Evolutionary conservation across 2,329 filamentous ascomycete genomes (phyloP), one percentile per base, ranked within the genome.

Genomic region (Fusarium transvaalense): DNA sequence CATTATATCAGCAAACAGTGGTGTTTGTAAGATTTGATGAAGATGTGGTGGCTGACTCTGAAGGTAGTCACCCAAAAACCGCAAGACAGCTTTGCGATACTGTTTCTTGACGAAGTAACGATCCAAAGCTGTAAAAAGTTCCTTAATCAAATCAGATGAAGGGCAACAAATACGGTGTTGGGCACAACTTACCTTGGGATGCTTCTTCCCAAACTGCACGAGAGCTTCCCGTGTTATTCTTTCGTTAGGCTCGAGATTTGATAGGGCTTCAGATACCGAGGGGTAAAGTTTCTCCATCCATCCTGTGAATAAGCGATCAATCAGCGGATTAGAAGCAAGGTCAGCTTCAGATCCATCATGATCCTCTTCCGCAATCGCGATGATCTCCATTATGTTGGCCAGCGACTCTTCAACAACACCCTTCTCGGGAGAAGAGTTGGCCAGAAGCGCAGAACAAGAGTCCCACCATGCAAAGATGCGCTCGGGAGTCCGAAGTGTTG

Each of bases 21-120:
- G 86, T 2, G 92, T 94, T 68, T 93, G 86, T 7, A 92, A 79
- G 35, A 94, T 87, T 41, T 90, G 84, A 74, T 96, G 88, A 3
- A 96, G 83, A 78, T 94, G 92, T 6, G 92, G 92, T n/a, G 92
- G 91, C 69, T 93, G 90, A 61, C 88, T 86, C 66, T 90, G 87
- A 37, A 96, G 86, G 68, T 93, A 94, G 43, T 90, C 87, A 74
- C 88, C 89, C 17, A 96, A 82, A 13, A 96, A 83, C 19, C 86
- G 86, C 31, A 94, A 78, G 10, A 88, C 85, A 63, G 88, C 86
- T 56, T 89, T 84, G 21, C 92, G 88, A 62, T 88, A 86, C 21
- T 88, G 84, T 65, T 84, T 88, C 65, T 88, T 87, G 27, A 90
- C 81, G 62, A 96, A 85, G 65, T 89, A 89, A 43, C 83, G 82